Evolutionary conservation across 2,329 filamentous ascomycete species (phyloP), one percentile per base, ranked within the genome.

Genomic region (Claviceps digitariae): DNA sequence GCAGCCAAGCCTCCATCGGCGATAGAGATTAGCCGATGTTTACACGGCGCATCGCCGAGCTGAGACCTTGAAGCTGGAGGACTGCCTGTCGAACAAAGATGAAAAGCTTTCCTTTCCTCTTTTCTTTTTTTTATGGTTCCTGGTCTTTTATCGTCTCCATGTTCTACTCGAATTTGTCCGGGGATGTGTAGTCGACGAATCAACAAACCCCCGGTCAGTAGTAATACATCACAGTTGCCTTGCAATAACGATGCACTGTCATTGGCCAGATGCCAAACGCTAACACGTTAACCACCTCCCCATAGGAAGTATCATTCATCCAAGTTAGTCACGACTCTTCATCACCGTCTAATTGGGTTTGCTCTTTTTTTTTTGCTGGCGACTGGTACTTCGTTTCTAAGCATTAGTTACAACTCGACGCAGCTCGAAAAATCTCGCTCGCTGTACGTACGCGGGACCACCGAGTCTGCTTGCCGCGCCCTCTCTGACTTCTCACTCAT

Each of bases 1-100:
- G 17, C 31, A 17, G 36, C 21, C 23, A 20, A 45, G 6, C 43
- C 43, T 3, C 12, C 8, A 21, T 3, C 17, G 23, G 34, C 2
- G 13, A 38, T 46, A 41, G 40, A 20, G 5, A 23, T 52, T 53
- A 51, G 47, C 54, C 51, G 54, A 51, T 13, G 21, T 52, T 54
- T 54, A 48, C 27, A 52, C 53, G 53, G 23, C 38, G 17, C 31
- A 4, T 43, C 9, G 10, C 49, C 15, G 6, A 25, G 7, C 2
- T 4, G 1, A 17, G 4, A 23, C 5, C 9, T n/a, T 31, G 34
- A 20, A 31, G 27, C 38, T 25, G 44, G 29, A 20, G 17, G 10
- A 21, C 38, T 23, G 12, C 34, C 17, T 17, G 13, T 38, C 3
- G 34, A 38, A 17, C 13, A 38, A 38, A 17, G 34, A 38, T 17